Evolutionary conservation across 2,329 filamentous ascomycete species (phyloP).

Genomic region (Grosmannia penicillata): DNA sequence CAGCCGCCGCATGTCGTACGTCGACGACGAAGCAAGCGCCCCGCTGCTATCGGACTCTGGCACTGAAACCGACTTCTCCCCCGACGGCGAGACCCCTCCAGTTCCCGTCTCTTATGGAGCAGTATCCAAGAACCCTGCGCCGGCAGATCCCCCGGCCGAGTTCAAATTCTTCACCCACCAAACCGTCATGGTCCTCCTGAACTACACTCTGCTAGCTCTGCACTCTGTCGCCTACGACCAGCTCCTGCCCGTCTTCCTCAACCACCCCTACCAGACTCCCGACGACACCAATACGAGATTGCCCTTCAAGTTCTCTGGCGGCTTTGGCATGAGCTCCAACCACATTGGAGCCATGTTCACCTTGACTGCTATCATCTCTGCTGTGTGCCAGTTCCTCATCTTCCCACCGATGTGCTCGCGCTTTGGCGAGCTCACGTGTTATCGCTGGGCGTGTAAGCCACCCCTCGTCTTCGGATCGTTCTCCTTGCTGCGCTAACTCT

Average conservation of each 20-base stretch:
- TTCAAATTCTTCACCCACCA: slow-evolving; percentile 16
- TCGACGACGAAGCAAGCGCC: slow-evolving; percentile 41
- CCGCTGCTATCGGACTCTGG: slow-evolving; percentile 31
- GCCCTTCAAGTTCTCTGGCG: slow-evolving; percentile 71
- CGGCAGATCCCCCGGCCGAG: slow-evolving; percentile 2
- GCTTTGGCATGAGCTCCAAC: slow-evolving; percentile 59
- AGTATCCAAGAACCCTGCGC: too few relatives aligned
- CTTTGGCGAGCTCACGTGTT: slow-evolving; percentile 62
- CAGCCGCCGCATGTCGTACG: slow-evolving; percentile 31
- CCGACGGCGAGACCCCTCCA: background rate
- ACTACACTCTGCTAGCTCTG: slow-evolving; percentile 68
- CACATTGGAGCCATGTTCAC: slow-evolving; percentile 79
- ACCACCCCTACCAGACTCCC: slow-evolving; percentile 47
- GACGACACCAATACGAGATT: slow-evolving; percentile 43
- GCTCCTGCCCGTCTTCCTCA: slow-evolving; percentile 74
- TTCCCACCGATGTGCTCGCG: slow-evolving; percentile 63
- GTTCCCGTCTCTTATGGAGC: too few relatives aligned
- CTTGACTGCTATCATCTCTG: slow-evolving; percentile 63
- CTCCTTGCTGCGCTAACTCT: background rate
- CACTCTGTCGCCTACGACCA: slow-evolving; percentile 81
- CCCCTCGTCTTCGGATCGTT: background rate
- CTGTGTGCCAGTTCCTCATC: slow-evolving; percentile 70
- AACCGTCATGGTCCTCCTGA: slow-evolving; percentile 33
- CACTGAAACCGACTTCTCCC: slow-evolving; percentile 7
- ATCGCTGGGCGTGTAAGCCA: slow-evolving; percentile 42